These are phyloP conservation scores for Solanum commersonii DNA, from an alignment of 257 asterid genomes.

Conservation along the genomic window DNA sequence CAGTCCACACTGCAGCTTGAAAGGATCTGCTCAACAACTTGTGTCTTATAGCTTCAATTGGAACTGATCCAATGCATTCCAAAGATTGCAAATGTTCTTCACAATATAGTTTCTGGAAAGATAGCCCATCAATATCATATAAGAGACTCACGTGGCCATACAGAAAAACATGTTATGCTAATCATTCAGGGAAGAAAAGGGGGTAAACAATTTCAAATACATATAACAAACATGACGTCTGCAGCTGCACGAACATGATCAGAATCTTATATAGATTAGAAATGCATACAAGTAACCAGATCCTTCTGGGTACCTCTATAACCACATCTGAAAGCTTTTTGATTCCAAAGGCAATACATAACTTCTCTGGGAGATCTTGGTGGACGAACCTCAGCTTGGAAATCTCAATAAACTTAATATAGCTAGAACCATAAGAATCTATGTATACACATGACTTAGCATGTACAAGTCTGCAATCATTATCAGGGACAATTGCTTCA, in stretches of 20 bases:
- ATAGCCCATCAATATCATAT: conserved; percentile 6
- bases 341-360: conserved; percentile 60
- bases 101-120: conserved; percentile 55
- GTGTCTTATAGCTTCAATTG: conserved; percentile 43
- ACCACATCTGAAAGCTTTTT: conserved; percentile 85
- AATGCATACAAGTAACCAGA: background rate
- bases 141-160: conserved; percentile 5
- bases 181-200: background rate
- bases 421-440: conserved; percentile 70
- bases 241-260: background rate
- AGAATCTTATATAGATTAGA: background rate
- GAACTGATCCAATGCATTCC: conserved; percentile 53
- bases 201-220: background rate
- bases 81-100: conserved; percentile 39
- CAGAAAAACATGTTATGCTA: background rate
- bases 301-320: conserved; percentile 52
- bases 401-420: conserved; percentile 59
- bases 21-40: conserved; percentile 61
- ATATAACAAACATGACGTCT: background rate
- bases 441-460: conserved; percentile 73
- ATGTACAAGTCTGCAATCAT: conserved; percentile 87
- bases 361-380: conserved; percentile 59
- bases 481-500: conserved; percentile 85
- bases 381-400: conserved; percentile 87
- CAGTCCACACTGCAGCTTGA: conserved; percentile 71